These are phyloP conservation scores for Phialemoniopsis sp. DNA, from an alignment of 2,329 filamentous ascomycete genomes.

Conservation along the genomic window DNA sequence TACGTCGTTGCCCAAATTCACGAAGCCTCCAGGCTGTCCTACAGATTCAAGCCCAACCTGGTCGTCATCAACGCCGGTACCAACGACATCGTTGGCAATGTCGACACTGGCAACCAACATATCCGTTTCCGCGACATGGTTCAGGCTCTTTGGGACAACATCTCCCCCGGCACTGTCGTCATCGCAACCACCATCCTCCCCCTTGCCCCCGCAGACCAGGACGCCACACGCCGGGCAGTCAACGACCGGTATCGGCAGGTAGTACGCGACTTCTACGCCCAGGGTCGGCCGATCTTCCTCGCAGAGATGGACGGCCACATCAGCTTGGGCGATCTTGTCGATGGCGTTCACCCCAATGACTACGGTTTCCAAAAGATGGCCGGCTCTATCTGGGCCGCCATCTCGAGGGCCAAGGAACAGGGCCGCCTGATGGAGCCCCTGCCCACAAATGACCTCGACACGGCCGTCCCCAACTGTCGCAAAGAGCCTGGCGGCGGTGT, in stretches of 20 bases:
- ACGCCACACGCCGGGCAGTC: conserved; percentile 11
- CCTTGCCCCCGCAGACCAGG: too few relatives aligned
- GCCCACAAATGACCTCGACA: too few relatives aligned
- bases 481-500: too few relatives aligned
- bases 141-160: too few relatives aligned
- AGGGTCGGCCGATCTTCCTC: conserved; percentile 10
- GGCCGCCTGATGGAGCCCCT: neutral
- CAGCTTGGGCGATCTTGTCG: too few relatives aligned
- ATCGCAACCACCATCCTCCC: too few relatives aligned
- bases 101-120: too few relatives aligned
- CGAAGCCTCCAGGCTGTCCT: conserved; percentile 1
- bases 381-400: neutral
- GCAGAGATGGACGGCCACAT: conserved; percentile 13
- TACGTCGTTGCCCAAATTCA: conserved; percentile 5
- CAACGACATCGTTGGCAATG: too few relatives aligned
- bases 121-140: too few relatives aligned
- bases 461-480: too few relatives aligned
- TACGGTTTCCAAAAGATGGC: neutral
- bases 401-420: neutral
- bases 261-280: conserved; percentile 3
- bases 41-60: conserved; percentile 11
- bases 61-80: conserved; percentile 14
- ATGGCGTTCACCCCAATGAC: neutral
- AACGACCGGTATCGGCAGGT: conserved; percentile 9
- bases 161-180: too few relatives aligned